These are phyloP conservation scores for Sporothrix protearum DNA, from an alignment of 2,329 filamentous ascomycete species.

Conservation along the genomic window DNA sequence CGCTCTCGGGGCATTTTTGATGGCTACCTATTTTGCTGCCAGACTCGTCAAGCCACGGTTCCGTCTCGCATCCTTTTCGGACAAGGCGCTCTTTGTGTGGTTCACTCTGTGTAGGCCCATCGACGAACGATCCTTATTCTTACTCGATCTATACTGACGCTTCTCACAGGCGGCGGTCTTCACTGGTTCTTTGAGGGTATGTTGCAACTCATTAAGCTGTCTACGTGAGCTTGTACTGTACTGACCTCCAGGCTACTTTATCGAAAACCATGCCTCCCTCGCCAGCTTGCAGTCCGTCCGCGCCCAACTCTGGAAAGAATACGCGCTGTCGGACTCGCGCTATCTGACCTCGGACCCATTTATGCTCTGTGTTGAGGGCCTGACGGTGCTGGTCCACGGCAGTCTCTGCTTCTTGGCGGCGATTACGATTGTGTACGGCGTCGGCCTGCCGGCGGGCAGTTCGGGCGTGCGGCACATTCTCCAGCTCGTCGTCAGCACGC, in stretches of 20 bases:
- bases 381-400: slow-evolving; percentile 66
- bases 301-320: slow-evolving; percentile 91
- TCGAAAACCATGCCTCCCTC: slow-evolving; percentile 64
- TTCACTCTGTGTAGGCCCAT: slow-evolving; percentile 51
- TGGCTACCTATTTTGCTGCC: slow-evolving; percentile 35
- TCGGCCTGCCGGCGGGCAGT: slow-evolving; percentile 32
- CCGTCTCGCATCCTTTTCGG: slow-evolving; percentile 36
- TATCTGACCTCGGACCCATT: slow-evolving; percentile 80
- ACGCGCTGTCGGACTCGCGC: slow-evolving; percentile 78
- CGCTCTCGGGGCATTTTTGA: slow-evolving; percentile 39
- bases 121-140: background rate
- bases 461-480: slow-evolving; percentile 46
- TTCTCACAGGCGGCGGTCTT: slow-evolving; percentile 56
- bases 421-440: slow-evolving; percentile 41
- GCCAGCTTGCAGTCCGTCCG: slow-evolving; percentile 67
- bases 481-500: slow-evolving; percentile 50
- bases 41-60: slow-evolving; percentile 20
- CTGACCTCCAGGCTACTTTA: slow-evolving; percentile 60
- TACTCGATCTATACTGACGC: background rate
- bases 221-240: background rate
- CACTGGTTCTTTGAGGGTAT: slow-evolving; percentile 79
- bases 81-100: slow-evolving; percentile 49
- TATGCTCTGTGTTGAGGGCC: slow-evolving; percentile 80
- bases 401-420: slow-evolving; percentile 54
- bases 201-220: background rate